Evolutionary conservation across 108 stramenopile genomes (phyloP).

Genomic region (Hondaea fermentalgiana): DNA sequence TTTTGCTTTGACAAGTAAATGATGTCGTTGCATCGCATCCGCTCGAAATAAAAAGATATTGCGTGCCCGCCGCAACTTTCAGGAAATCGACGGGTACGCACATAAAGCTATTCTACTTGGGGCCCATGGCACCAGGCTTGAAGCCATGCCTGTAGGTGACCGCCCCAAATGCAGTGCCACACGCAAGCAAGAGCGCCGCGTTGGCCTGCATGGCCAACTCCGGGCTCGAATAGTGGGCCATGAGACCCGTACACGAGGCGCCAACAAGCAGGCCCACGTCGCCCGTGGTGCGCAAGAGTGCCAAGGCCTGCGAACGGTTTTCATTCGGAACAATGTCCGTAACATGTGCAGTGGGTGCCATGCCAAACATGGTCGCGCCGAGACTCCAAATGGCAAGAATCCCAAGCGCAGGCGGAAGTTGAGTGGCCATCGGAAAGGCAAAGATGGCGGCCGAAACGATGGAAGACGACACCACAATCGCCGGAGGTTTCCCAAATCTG

Average conservation of each 20-base stretch:
- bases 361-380: conserved; percentile 3
- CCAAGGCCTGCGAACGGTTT: not conserved
- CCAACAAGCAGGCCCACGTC: conserved; percentile 20
- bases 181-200: not conserved
- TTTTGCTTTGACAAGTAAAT: too few species aligned
- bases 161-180: not conserved
- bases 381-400: not conserved
- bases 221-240: not conserved
- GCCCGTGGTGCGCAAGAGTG: conserved; percentile 9
- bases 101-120: not conserved
- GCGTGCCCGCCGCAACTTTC: too few species aligned
- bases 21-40: too few species aligned
- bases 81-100: not conserved
- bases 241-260: not conserved
- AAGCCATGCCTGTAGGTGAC: not conserved
- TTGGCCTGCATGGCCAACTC: not conserved
- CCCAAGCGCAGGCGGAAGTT: not conserved
- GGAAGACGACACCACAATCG: not conserved
- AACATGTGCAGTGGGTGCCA: conserved; percentile 19
- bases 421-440: not conserved
- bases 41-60: too few species aligned
- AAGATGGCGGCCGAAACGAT: not conserved
- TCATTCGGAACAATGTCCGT: not conserved
- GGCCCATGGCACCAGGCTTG: not conserved
- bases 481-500: not conserved